phyloP scores from a whole-genome alignment of 2,329 filamentous ascomycete species.

The Colletotrichum camelliae region DNA sequence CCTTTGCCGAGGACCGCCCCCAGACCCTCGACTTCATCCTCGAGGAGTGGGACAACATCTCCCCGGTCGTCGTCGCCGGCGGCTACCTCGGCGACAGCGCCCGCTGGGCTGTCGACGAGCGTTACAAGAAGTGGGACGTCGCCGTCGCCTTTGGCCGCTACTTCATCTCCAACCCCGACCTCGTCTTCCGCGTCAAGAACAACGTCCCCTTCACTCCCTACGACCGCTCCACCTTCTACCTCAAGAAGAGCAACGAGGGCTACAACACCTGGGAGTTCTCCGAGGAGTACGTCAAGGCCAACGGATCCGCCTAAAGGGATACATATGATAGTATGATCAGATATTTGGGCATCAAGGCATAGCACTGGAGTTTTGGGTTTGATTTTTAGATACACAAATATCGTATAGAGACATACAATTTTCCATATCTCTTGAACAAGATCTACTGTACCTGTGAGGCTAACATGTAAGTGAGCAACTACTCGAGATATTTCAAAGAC shows the following conservation, averaged over 20 bases:
- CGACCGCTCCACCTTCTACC: conserved; percentile 45
- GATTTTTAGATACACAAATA: background rate
- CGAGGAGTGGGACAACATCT: conserved; percentile 29
- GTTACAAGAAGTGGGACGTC: conserved; percentile 26
- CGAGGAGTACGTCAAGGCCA: conserved; percentile 18
- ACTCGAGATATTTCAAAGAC: background rate
- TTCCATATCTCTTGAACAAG: background rate
- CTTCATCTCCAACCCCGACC: conserved; percentile 46
- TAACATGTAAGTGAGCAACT: background rate
- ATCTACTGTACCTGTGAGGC: background rate
- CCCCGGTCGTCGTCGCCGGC: conserved; percentile 36
- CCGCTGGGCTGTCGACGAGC: conserved; percentile 29
- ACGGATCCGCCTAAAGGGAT: background rate
- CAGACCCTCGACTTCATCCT: conserved; percentile 34
- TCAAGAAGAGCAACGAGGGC: conserved; percentile 24
- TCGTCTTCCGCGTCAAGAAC: conserved; percentile 44
- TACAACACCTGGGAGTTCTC: conserved; percentile 37
- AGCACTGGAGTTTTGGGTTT: conserved; percentile 9
- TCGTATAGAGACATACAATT: background rate
- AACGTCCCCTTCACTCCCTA: conserved; percentile 41
- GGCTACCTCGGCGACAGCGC: conserved; percentile 29
- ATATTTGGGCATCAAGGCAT: background rate
- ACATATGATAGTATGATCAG: background rate
- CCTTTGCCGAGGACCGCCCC: conserved; percentile 12
- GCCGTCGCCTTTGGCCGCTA: conserved; percentile 40